These are phyloP conservation scores for Diplodia intermedia DNA, from an alignment of 2,329 filamentous ascomycete species.

Conservation along the genomic window DNA sequence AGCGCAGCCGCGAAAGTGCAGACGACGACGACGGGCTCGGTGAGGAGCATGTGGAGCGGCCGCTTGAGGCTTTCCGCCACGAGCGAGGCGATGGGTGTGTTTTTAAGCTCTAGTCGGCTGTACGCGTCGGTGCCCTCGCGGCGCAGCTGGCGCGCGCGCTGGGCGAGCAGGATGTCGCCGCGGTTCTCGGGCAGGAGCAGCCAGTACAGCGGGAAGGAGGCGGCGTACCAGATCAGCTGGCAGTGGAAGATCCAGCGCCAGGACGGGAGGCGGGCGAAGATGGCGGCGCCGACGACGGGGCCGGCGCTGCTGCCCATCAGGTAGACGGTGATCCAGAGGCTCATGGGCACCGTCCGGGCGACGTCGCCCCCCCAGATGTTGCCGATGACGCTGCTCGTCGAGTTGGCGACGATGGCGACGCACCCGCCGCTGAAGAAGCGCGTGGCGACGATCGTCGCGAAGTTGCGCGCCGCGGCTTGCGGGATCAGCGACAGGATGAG, in stretches of 20 bases:
- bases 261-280: conserved; percentile 40
- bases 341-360: conserved; percentile 45
- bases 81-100: conserved; percentile 43
- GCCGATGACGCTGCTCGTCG: conserved; percentile 47
- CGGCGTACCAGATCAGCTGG: conserved; percentile 50
- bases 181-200: conserved; percentile 57
- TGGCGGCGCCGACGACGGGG: conserved; percentile 46
- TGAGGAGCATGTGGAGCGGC: conserved; percentile 53
- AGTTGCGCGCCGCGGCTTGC: conserved; percentile 49
- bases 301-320: conserved; percentile 46
- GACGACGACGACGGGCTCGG: conserved; percentile 58
- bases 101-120: conserved; percentile 46
- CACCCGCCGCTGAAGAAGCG: conserved; percentile 50
- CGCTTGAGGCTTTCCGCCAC: conserved; percentile 42
- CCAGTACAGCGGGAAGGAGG: conserved; percentile 50
- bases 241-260: conserved; percentile 53
- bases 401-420: conserved; percentile 46
- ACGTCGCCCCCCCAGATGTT: conserved; percentile 47
- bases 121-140: conserved; percentile 37
- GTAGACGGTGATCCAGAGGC: conserved; percentile 47
- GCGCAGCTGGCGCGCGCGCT: conserved; percentile 46
- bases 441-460: conserved; percentile 47
- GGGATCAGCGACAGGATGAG: conserved; percentile 50
- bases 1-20: conserved; percentile 59
- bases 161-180: conserved; percentile 54